Evolutionary conservation across 768 basidiomycete species (phyloP).

Genomic region (Suillus subluteus): DNA sequence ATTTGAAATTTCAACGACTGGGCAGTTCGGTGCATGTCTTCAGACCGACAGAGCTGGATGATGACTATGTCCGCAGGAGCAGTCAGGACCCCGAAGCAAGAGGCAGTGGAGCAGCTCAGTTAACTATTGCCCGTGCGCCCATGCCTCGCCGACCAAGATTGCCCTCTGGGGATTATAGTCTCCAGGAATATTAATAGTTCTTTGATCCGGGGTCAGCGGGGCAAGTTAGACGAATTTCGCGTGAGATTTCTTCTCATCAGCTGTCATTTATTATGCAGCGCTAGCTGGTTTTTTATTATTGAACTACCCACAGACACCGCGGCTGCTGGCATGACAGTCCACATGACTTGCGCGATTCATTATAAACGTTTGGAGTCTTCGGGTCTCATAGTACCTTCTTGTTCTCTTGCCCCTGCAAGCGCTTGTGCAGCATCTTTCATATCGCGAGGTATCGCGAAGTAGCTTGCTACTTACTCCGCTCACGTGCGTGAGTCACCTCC

Average conservation of each 20-base stretch:
- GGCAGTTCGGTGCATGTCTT: neutral
- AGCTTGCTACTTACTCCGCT: neutral
- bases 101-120: neutral
- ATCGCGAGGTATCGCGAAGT: neutral
- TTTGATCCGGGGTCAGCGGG: neutral
- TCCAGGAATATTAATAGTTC: neutral
- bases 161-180: neutral
- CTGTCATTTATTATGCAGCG: neutral
- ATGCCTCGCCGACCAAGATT: neutral
- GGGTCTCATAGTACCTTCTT: neutral
- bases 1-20: neutral
- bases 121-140: neutral
- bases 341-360: neutral
- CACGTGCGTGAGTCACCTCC: neutral
- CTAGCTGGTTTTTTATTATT: neutral
- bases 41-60: no score
- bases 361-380: neutral
- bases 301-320: neutral
- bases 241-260: conserved; percentile 1
- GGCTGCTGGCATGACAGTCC: neutral
- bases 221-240: neutral
- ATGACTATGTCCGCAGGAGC: neutral
- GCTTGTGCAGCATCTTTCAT: neutral
- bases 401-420: conserved; percentile 1
- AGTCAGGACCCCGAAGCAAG: neutral